phyloP scores from a whole-genome alignment of 192 early-diverging fungal genomes.

The Spizellomyces punctatus region DNA sequence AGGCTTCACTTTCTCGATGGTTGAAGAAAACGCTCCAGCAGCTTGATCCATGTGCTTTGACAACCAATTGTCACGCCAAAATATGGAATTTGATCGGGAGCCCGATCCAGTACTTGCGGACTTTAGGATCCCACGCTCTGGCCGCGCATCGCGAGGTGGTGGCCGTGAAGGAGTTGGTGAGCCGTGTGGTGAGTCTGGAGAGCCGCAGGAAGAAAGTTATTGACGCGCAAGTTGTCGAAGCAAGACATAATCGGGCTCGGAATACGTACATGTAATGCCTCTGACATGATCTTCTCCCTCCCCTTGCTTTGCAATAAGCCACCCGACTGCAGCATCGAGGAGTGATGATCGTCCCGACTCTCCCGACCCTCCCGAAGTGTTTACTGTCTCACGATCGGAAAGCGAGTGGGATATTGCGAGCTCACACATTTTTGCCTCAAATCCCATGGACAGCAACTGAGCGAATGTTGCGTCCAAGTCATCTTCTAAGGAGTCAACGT shows the following conservation, averaged over 20 bases:
- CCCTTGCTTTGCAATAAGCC: conserved; percentile 21
- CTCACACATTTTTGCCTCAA: conserved; percentile 32
- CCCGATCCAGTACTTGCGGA: neutral
- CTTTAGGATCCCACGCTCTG: conserved; percentile 31
- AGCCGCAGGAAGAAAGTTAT: neutral
- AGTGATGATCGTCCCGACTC: neutral
- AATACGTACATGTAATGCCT: conserved; percentile 23
- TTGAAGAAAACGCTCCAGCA: conserved; percentile 14
- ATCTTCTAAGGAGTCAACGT: conserved; percentile 1
- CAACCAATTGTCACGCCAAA: conserved; percentile 1
- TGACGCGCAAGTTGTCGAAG: neutral
- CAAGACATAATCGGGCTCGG: neutral
- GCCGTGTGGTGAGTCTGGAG: conserved; percentile 21
- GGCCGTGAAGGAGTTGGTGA: conserved; percentile 34
- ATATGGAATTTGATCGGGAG: too few species aligned
- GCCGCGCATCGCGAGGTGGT: conserved; percentile 20
- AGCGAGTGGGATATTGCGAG: conserved; percentile 29
- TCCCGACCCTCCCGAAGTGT: neutral
- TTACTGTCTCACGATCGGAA: neutral
- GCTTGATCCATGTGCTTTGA: conserved; percentile 29
- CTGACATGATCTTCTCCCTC: conserved; percentile 16
- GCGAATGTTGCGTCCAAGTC: conserved; percentile 33
- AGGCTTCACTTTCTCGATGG: conserved; percentile 16
- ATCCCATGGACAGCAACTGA: conserved; percentile 35
- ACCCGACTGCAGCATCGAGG: conserved; percentile 27